Evolutionary conservation across 164 flowering plant genomes (phyloP).

Genomic region (Stephania yunnanensis): DNA sequence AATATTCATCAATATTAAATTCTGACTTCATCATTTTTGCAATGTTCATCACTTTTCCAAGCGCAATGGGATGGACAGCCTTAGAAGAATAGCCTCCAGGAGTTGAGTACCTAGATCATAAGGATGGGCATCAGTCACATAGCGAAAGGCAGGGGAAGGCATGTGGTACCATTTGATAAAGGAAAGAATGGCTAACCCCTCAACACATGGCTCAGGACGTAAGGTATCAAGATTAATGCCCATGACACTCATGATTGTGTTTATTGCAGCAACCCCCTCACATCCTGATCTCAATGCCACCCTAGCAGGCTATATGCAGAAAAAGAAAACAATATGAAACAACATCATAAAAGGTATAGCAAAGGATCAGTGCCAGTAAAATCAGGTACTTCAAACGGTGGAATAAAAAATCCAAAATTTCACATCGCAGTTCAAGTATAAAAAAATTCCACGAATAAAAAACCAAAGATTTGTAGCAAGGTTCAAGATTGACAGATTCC

Average conservation of each 20-base stretch:
- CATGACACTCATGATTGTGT: slow-evolving; percentile 98
- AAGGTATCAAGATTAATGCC: slow-evolving; percentile 85
- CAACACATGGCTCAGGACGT: slow-evolving; percentile 98
- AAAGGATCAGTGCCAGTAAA: background rate
- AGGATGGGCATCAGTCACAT: background rate
- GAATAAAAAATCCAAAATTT: background rate
- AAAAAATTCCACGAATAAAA: background rate
- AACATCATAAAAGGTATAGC: background rate
- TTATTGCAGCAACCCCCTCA: slow-evolving; percentile 92
- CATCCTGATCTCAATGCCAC: slow-evolving; percentile 76
- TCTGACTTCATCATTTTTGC: slow-evolving; percentile 92
- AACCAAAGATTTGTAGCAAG: background rate
- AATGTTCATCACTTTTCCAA: slow-evolving; percentile 89
- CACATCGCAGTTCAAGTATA: no score
- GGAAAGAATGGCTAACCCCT: slow-evolving; percentile 55
- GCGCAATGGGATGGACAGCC: slow-evolving; percentile 99
- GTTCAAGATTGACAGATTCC: no score
- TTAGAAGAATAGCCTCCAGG: slow-evolving; percentile 96
- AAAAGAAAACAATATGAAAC: slow-evolving; percentile 1
- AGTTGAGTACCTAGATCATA: slow-evolving; percentile 70
- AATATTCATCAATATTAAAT: slow-evolving; percentile 45
- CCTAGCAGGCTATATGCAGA: slow-evolving; percentile 65
- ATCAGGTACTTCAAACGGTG: background rate
- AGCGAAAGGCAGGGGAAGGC: background rate
- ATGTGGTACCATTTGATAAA: slow-evolving; percentile 1